These are phyloP conservation scores for Chrysoporthe deuterocubensis DNA, from an alignment of 2,329 filamentous ascomycete species.

Conservation along the genomic window DNA sequence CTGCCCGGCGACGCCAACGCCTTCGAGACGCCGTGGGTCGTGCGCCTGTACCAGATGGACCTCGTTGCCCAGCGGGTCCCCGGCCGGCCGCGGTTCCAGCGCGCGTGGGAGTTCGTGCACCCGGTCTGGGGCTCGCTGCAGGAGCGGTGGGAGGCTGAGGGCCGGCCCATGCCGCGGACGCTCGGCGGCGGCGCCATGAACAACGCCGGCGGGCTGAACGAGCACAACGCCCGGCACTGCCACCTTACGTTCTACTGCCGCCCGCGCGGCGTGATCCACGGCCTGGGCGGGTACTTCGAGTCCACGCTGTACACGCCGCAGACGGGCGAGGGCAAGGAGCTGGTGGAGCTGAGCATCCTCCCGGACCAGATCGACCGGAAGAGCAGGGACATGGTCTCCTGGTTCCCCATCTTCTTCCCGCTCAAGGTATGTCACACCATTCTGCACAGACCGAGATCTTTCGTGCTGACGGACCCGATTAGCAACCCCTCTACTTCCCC, in stretches of 20 bases:
- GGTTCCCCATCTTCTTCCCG: constrained; percentile 99
- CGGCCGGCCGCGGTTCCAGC: constrained; percentile 68
- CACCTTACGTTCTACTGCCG: constrained; percentile 78
- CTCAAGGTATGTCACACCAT: constrained; percentile 81
- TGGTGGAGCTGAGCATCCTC: constrained; percentile 88
- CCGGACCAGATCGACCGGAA: constrained; percentile 90
- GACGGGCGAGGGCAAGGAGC: constrained; percentile 45
- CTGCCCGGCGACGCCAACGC: constrained; percentile 66
- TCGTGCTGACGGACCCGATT: background rate
- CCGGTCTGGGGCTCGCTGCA: constrained; percentile 59
- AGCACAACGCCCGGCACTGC: constrained; percentile 86
- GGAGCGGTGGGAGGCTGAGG: constrained; percentile 41
- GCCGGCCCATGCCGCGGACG: constrained; percentile 61
- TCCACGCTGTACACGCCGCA: constrained; percentile 80
- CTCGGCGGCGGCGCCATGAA: constrained; percentile 74
- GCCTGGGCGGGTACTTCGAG: constrained; percentile 93
- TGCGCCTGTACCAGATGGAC: constrained; percentile 88
- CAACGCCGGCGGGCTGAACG: constrained; percentile 80
- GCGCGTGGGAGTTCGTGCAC: constrained; percentile 81
- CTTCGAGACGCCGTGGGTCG: constrained; percentile 92
- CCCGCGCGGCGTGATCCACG: constrained; percentile 83
- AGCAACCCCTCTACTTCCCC: constrained; percentile 86
- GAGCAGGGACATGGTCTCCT: constrained; percentile 97
- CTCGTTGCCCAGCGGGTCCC: constrained; percentile 72
- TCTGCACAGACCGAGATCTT: background rate